Conservation (phyloP, 805 yeast genomes). For the Starmerella geochares region DNA sequence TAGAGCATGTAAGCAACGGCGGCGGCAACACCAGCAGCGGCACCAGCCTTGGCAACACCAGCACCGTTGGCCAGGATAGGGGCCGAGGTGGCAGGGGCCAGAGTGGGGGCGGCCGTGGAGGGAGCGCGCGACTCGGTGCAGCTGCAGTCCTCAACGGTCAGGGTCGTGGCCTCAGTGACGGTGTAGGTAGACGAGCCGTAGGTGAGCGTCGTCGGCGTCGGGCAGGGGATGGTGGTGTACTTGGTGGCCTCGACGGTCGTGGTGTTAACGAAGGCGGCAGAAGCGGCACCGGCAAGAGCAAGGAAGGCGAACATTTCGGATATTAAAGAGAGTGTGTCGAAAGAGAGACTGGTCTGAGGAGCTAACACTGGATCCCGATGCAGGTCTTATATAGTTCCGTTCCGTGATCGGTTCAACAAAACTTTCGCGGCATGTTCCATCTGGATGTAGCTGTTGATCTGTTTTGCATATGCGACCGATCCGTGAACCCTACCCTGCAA, state of each 20-base stretch:
- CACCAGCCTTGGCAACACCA: constrained; percentile 20
- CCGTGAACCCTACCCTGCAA: neutral
- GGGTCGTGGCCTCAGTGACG: constrained; percentile 19
- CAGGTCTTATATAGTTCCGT: constrained; percentile 9
- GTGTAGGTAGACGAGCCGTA: constrained; percentile 20
- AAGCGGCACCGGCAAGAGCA: constrained; percentile 19
- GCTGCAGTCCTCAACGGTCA: constrained; percentile 21
- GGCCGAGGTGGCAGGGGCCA: constrained; percentile 4
- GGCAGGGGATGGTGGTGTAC: constrained; percentile 20
- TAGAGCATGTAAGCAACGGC: constrained; percentile 23
- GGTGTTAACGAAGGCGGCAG: constrained; percentile 18
- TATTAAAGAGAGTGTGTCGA: constrained; percentile 7
- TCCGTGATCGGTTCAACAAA: neutral
- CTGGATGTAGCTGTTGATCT: neutral
- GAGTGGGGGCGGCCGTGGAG: constrained; percentile 6
- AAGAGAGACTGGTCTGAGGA: constrained; percentile 9
- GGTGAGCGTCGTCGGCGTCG: constrained; percentile 20
- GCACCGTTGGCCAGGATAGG: constrained; percentile 18
- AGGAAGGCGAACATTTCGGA: constrained; percentile 20
- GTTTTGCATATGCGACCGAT: neutral
- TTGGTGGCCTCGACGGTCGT: constrained; percentile 16
- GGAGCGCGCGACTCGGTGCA: constrained; percentile 17
- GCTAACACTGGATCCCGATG: neutral
- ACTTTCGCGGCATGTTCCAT: constrained; percentile 5
- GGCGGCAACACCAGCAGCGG: constrained; percentile 25